These are phyloP conservation scores for Stygiomarasmius scandens DNA, from an alignment of 1,284 basidiomycete species.

Conservation along the genomic window DNA sequence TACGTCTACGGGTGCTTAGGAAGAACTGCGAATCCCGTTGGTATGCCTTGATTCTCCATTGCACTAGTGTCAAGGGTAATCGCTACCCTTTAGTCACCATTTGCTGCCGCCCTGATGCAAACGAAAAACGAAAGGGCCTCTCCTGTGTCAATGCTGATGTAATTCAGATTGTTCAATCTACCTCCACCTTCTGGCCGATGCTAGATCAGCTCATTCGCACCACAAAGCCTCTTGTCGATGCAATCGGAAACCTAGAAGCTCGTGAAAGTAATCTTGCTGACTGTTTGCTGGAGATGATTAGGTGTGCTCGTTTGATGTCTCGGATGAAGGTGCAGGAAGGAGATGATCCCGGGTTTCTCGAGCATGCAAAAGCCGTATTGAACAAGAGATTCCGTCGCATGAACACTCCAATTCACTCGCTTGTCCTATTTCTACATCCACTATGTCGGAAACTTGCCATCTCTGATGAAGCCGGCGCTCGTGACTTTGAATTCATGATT, in stretches of 20 bases:
- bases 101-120: conserved; percentile 27
- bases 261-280: conserved; percentile 30
- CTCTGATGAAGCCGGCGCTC: conserved; percentile 15
- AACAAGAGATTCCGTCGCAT: conserved; percentile 25
- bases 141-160: conserved; percentile 26
- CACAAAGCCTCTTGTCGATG: conserved; percentile 33
- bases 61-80: too few relatives aligned
- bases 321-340: conserved; percentile 6
- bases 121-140: conserved; percentile 21
- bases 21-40: too few relatives aligned
- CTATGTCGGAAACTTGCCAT: conserved; percentile 30
- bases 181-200: conserved; percentile 20
- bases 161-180: conserved; percentile 21
- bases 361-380: conserved; percentile 24
- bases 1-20: neutral
- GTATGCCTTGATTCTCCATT: too few relatives aligned
- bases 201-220: conserved; percentile 26
- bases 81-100: too few relatives aligned
- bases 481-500: conserved; percentile 17
- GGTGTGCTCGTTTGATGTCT: conserved; percentile 14
- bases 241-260: conserved; percentile 31
- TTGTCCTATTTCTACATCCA: conserved; percentile 33
- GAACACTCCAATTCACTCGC: conserved; percentile 29
- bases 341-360: conserved; percentile 26
- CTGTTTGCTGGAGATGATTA: conserved; percentile 35